Conservation (phyloP, 2,329 filamentous ascomycete genomes). For the Knufia petricola region DNA sequence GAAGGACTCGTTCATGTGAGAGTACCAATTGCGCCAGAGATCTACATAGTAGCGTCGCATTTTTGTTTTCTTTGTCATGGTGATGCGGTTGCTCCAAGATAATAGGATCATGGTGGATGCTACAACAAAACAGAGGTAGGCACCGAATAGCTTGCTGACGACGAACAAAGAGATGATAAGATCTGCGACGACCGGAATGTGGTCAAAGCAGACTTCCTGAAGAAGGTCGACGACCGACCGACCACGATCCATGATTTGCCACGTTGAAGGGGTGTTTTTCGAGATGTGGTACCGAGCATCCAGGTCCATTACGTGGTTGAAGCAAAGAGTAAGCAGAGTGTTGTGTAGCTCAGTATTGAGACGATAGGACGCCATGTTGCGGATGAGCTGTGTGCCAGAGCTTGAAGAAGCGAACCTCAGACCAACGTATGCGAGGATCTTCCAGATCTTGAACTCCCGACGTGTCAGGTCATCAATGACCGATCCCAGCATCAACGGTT, state of each 20-base stretch:
- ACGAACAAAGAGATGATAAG: conserved; percentile 50
- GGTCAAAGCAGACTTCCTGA: conserved; percentile 49
- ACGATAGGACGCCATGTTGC: conserved; percentile 44
- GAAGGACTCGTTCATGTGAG: conserved; percentile 49
- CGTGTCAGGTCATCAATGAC: conserved; percentile 61
- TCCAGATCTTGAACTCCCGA: conserved; percentile 42
- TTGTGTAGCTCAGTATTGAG: conserved; percentile 50
- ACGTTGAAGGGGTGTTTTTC: conserved; percentile 55
- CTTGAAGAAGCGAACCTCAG: conserved; percentile 42
- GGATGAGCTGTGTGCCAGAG: conserved; percentile 43
- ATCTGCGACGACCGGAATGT: conserved; percentile 55
- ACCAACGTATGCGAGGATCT: conserved; percentile 43
- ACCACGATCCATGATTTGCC: conserved; percentile 56
- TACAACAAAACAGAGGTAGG: conserved; percentile 47
- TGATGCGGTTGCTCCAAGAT: conserved; percentile 39
- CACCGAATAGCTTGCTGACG: conserved; percentile 51
- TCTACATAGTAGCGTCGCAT: conserved; percentile 32
- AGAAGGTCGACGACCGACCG: conserved; percentile 50
- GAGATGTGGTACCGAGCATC: conserved; percentile 62
- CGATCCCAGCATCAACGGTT: conserved; percentile 72
- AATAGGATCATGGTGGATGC: conserved; percentile 41
- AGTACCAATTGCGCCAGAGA: conserved; percentile 30
- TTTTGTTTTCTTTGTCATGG: conserved; percentile 32
- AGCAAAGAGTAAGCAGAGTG: conserved; percentile 51
- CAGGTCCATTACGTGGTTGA: conserved; percentile 58